Evolutionary conservation across 345 rosid genomes (phyloP), one percentile per base, ranked within the genome.

Genomic region (Cardamine resedifolia): DNA sequence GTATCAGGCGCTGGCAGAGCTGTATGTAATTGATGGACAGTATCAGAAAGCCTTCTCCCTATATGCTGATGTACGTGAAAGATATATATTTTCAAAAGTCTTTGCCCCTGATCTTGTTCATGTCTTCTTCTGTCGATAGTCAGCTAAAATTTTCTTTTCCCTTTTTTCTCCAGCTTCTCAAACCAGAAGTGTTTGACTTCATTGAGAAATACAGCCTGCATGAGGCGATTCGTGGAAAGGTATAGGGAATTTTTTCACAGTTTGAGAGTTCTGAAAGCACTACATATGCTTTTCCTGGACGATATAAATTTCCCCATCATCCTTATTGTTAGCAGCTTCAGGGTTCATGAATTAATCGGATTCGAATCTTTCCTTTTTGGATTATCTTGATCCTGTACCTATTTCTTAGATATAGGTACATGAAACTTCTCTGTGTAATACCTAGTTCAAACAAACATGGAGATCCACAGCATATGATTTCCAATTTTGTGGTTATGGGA

Each of bases 31-130:
- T 71, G 86, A 87, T 81, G 95, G 95, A 78, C 98, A 92, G 72
- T 83, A 80, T 71, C 90, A 92, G 87, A 90, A 86, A 79, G 97
- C 98, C 39, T 90, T 87, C 83, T 80, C 92, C 66, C 83, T 92
- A 8, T 92, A 86, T 83, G 98, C 99, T 74, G 99, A 96, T 85
- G 99, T 96, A 87, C 81, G 99, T 84, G 67, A 63, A 61, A 68
- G 50, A 45, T 55, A n/a, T 38, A 28, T 50, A 27, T 27, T 14
- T 64, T 55, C 43, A 31, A 15, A 55, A 45, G 4, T 70, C 23
- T 48, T n/a, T n/a, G 0, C 65, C 38, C 66, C 52, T 76, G 45
- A 30, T 56, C 57, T 58, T 66, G 24, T 47, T 56, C 51, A 27
- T 28, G 26, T 58, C 33, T 33, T 41, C 44, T 27, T 75, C 15